These are phyloP conservation scores for Termitomyces sp. DNA, from an alignment of 768 basidiomycete genomes.

Conservation along the genomic window DNA sequence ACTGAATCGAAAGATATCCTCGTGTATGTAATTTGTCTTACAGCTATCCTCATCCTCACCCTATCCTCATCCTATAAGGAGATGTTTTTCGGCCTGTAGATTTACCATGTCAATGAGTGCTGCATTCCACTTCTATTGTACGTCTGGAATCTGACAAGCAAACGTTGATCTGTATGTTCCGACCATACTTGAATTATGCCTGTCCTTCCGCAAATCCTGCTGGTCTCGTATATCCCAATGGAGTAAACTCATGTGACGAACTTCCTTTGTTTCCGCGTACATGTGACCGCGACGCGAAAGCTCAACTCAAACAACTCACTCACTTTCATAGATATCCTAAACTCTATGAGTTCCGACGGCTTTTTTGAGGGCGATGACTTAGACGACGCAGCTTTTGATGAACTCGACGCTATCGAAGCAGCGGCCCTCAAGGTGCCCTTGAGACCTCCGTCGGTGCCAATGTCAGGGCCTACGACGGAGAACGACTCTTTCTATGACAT, in stretches of 20 bases:
- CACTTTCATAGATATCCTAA: not conserved
- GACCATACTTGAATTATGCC: not conserved
- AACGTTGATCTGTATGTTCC: not conserved
- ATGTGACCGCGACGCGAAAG: slow-evolving; percentile 19
- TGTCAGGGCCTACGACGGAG: slow-evolving; percentile 17
- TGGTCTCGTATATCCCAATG: too few relatives aligned
- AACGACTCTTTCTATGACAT: slow-evolving; percentile 48
- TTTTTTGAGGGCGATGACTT: slow-evolving; percentile 66
- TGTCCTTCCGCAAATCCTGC: too few relatives aligned
- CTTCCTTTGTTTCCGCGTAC: slow-evolving; percentile 5
- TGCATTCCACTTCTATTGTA: not conserved
- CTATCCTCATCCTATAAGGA: not conserved
- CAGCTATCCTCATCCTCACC: not conserved
- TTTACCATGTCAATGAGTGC: not conserved
- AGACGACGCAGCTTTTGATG: slow-evolving; percentile 50
- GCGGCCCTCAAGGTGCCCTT: slow-evolving; percentile 17
- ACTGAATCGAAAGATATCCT: not conserved
- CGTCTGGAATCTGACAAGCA: not conserved
- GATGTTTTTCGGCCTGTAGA: not conserved
- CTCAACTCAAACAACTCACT: not conserved
- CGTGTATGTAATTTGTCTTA: not conserved
- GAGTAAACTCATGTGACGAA: too few relatives aligned
- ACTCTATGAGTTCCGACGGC: slow-evolving; percentile 68
- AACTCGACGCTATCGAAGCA: slow-evolving; percentile 74
- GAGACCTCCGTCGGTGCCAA: slow-evolving; percentile 8